Conservation (phyloP, 2,329 filamentous ascomycete species). For the Apiospora marii region DNA sequence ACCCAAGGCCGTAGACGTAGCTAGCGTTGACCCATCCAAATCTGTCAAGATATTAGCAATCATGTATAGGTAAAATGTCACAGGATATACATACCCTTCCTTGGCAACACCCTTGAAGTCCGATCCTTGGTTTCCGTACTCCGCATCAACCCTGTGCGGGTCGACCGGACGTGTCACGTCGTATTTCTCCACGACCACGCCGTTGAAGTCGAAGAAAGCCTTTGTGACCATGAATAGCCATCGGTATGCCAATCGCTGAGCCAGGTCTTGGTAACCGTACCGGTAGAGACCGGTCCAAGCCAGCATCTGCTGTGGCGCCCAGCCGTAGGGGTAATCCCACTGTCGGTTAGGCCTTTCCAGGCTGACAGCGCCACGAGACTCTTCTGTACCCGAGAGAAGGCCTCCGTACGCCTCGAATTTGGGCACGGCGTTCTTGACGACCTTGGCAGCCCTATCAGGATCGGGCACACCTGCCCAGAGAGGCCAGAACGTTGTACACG, state of each 20-base stretch:
- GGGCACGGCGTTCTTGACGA: conserved; percentile 84
- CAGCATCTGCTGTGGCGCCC: conserved; percentile 98
- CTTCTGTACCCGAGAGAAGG: conserved; percentile 86
- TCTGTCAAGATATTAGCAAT: conserved; percentile 54
- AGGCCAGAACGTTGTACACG: conserved; percentile 94
- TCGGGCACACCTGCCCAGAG: conserved; percentile 93
- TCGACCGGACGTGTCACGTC: conserved; percentile 91
- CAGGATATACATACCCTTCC: conserved; percentile 77
- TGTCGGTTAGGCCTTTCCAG: conserved; percentile 91
- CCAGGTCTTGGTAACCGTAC: conserved; percentile 91
- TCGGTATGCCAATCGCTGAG: conserved; percentile 89
- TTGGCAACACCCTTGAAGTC: conserved; percentile 96
- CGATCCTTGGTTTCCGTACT: conserved; percentile 96
- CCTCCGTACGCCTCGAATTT: conserved; percentile 89
- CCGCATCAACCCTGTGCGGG: conserved; percentile 92
- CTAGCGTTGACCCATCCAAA: conserved; percentile 99
- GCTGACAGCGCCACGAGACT: conserved; percentile 82
- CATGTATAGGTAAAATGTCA: not conserved
- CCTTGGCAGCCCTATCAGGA: conserved; percentile 82
- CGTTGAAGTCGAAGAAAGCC: conserved; percentile 98
- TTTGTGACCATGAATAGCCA: conserved; percentile 99
- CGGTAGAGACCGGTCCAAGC: conserved; percentile 93
- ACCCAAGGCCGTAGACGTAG: conserved; percentile 91
- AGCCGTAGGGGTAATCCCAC: conserved; percentile 98
- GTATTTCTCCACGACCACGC: conserved; percentile 98